Evolutionary conservation across 805 yeast genomes (phyloP), one percentile per base, ranked within the genome.

Genomic region (Kodamaea jinghongensis): DNA sequence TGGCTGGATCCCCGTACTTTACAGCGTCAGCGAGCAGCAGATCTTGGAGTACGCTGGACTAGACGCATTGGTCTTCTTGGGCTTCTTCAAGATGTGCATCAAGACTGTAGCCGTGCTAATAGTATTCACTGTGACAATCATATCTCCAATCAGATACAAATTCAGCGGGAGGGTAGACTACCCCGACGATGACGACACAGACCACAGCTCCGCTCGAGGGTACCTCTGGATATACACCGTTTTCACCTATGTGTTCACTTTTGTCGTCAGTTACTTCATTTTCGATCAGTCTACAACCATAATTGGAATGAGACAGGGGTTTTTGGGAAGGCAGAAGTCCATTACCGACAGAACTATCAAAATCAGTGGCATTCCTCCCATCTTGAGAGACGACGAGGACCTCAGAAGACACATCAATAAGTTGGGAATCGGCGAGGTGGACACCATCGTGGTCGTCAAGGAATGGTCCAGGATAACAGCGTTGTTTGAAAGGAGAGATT

Each of bases 11-110:
- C 76, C 81, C 0, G 76, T 79, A 0, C 64, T 91, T 10, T 76
- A 76, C 55, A 60, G 61, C 9, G 79, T 90, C 13, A 69, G 73
- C 17, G 98, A 91, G 50, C 71, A 76, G 11, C 89, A 88, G 42
- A 76, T 93, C 2, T 70, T 91, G 36, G 91, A 88, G 45, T 83
- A 82, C 53, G 96, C 97, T 2, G 99, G 99, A 0, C 63, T 91
- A 31, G 99, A 91, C 64, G 97, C 97, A 0, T 89, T 77, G 63
- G 98, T 93, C 34, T 91, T 86, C 54, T 63, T 91, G 23, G 89
- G 89, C 3, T 90, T 91, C 58, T 93, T 93, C 74, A 83, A 86
- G 45, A 86, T 89, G 86, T 77, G 93, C 45, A 86, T 90, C 35
- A 78, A 79, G 56, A 66, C 86, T 6, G 61, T 91, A 16, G 61